phyloP scores from a whole-genome alignment of 306 rosid genomes.

The Bauhinia variegata region DNA sequence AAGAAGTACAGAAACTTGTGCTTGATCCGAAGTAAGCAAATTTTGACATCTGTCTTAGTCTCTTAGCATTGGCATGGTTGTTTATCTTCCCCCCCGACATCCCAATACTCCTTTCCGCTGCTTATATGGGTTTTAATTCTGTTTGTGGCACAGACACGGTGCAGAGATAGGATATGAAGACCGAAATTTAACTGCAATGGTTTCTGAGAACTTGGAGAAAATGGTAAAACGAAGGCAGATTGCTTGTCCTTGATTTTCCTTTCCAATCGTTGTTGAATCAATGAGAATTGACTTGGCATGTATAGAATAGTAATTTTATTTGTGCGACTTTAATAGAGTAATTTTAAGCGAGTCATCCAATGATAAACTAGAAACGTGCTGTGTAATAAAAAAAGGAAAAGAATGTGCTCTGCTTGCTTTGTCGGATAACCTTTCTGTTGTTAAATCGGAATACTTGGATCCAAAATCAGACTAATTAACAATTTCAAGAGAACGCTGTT shows the following conservation, averaged over 20 bases:
- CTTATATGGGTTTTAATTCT: slow-evolving; percentile 25
- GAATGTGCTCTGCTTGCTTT: slow-evolving; percentile 6
- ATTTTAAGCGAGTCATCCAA: slow-evolving; percentile 29
- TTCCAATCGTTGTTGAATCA: background rate
- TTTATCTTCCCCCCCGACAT: slow-evolving; percentile 5
- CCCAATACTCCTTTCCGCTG: background rate
- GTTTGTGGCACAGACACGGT: slow-evolving; percentile 61
- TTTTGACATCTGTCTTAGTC: slow-evolving; percentile 3
- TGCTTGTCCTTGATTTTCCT: slow-evolving; percentile 62
- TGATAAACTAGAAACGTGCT: slow-evolving; percentile 35
- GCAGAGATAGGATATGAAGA: slow-evolving; percentile 86
- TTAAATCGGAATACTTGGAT: slow-evolving; percentile 13
- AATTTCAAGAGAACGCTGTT: too few species aligned
- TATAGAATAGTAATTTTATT: slow-evolving; percentile 43
- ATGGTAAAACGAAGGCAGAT: slow-evolving; percentile 78
- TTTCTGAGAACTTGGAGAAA: slow-evolving; percentile 86
- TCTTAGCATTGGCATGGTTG: slow-evolving; percentile 9
- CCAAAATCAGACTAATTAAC: background rate
- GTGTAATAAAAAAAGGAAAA: slow-evolving; percentile 26
- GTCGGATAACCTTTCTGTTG: slow-evolving; percentile 1
- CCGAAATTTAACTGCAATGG: slow-evolving; percentile 87
- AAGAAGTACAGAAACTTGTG: slow-evolving; percentile 93
- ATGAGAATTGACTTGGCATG: slow-evolving; percentile 29
- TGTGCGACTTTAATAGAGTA: slow-evolving; percentile 28
- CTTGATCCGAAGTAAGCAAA: slow-evolving; percentile 85